Evolutionary conservation across 2,329 filamentous ascomycete genomes (phyloP).

Genomic region (Parasarocladium wereldwijsianum): DNA sequence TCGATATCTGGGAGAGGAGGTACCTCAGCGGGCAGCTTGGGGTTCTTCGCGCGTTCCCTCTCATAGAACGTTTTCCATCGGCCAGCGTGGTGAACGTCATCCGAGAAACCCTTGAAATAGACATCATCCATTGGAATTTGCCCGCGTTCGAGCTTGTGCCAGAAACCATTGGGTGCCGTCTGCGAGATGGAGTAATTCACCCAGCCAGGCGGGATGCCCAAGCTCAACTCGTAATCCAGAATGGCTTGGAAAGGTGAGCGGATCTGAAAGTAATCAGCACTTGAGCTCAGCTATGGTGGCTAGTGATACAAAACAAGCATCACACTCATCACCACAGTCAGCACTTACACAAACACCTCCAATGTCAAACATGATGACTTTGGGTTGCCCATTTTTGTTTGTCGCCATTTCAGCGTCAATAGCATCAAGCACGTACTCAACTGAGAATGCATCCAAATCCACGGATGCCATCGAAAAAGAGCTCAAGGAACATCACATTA

Average conservation of each 20-base stretch:
- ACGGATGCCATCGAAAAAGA: too few species aligned
- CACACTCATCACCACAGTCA: background rate
- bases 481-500: too few species aligned
- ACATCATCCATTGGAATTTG: conserved; percentile 57
- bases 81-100: conserved; percentile 50
- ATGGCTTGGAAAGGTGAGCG: conserved; percentile 87
- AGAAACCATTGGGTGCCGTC: conserved; percentile 63
- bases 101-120: conserved; percentile 66
- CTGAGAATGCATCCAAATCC: too few species aligned
- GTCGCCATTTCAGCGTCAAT: conserved; percentile 12
- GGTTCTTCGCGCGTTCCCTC: conserved; percentile 25
- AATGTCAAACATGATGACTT: conserved; percentile 83
- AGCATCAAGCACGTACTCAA: conserved; percentile 16
- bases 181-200: conserved; percentile 80
- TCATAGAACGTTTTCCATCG: conserved; percentile 57
- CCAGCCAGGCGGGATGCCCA: conserved; percentile 74
- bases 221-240: conserved; percentile 68
- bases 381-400: conserved; percentile 40
- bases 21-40: conserved; percentile 20
- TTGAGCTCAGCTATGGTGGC: too few species aligned
- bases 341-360: conserved; percentile 85
- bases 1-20: conserved; percentile 62
- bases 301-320: too few species aligned
- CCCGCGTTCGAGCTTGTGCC: conserved; percentile 80
- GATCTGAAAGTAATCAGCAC: too few species aligned